These are phyloP conservation scores for Stachybotrys elegans DNA, from an alignment of 2,329 filamentous ascomycete genomes.

Conservation along the genomic window DNA sequence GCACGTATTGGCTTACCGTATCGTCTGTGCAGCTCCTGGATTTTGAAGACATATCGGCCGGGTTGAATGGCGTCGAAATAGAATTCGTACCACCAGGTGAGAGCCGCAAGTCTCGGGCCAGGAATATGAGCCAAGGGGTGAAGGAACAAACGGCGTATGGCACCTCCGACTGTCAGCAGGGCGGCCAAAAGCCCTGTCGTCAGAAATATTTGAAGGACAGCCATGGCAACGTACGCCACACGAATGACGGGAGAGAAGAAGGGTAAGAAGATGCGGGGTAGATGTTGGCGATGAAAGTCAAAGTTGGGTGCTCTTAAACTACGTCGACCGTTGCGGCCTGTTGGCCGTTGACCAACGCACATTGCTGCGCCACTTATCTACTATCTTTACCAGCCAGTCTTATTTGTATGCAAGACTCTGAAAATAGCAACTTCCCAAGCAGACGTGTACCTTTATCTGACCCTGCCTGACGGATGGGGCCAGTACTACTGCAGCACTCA, in stretches of 20 bases:
- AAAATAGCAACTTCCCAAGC: not conserved
- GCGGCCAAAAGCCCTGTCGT: slow-evolving; percentile 1
- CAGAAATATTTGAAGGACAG: slow-evolving; percentile 1
- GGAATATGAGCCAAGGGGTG: slow-evolving; percentile 1
- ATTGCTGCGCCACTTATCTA: too few relatives aligned
- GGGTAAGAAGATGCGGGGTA: not conserved
- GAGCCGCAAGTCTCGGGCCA: slow-evolving; percentile 1
- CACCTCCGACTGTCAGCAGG: slow-evolving; percentile 2
- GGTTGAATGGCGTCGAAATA: slow-evolving; percentile 2
- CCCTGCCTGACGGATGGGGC: not conserved
- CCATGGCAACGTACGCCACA: not conserved
- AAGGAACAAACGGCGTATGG: slow-evolving; percentile 1
- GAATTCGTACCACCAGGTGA: slow-evolving; percentile 1
- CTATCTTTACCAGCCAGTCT: not conserved
- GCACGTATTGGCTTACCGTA: slow-evolving; percentile 1
- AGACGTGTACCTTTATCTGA: not conserved
- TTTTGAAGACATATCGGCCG: slow-evolving; percentile 2
- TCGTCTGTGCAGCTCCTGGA: slow-evolving; percentile 1
- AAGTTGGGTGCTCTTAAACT: slow-evolving; percentile 1
- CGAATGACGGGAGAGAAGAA: not conserved
- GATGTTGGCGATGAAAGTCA: not conserved
- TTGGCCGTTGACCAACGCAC: not conserved
- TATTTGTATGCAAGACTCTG: not conserved
- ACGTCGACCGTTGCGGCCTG: not conserved
- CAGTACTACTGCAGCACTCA: not conserved